A percentile compares a stretch with the other conserved stretches of the same genome.
phyloP scores from a whole-genome alignment of 441 rosid genomes.

The Capsella rubella region DNA sequence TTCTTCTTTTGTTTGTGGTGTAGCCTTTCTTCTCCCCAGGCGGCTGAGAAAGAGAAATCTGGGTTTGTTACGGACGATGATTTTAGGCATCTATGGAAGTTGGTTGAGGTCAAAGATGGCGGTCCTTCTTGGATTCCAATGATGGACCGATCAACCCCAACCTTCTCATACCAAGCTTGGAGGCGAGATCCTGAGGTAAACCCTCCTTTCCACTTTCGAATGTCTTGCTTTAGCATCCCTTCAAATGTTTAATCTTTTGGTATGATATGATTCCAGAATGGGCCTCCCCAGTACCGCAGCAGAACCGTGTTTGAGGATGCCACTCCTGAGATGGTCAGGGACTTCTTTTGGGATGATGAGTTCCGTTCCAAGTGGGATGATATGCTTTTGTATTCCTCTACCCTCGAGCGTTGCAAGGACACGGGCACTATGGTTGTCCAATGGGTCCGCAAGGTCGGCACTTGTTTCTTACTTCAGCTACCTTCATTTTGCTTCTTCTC shows the following conservation, averaged over 20 bases:
- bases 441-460: conserved; percentile 88
- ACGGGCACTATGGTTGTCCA: conserved; percentile 86
- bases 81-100: conserved; percentile 67
- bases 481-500: conserved; percentile 15
- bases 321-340: conserved; percentile 85
- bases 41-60: conserved; percentile 43
- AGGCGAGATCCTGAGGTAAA: conserved; percentile 82
- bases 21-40: conserved; percentile 50
- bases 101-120: conserved; percentile 89
- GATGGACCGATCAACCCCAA: conserved; percentile 84
- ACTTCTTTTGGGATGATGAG: conserved; percentile 96
- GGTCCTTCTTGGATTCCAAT: conserved; percentile 96
- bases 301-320: conserved; percentile 88
- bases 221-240: neutral
- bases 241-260: conserved; percentile 3
- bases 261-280: conserved; percentile 49
- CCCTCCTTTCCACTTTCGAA: neutral
- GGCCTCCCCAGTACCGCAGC: conserved; percentile 92
- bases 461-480: neutral
- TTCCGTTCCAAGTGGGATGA: conserved; percentile 85
- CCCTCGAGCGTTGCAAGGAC: conserved; percentile 68
- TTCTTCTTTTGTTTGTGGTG: neutral
- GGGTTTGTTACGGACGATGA: conserved; percentile 61
- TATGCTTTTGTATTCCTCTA: conserved; percentile 71
- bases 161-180: conserved; percentile 88